phyloP scores from a whole-genome alignment of 2,329 filamentous ascomycete genomes.

The Stemphylium lycopersici region DNA sequence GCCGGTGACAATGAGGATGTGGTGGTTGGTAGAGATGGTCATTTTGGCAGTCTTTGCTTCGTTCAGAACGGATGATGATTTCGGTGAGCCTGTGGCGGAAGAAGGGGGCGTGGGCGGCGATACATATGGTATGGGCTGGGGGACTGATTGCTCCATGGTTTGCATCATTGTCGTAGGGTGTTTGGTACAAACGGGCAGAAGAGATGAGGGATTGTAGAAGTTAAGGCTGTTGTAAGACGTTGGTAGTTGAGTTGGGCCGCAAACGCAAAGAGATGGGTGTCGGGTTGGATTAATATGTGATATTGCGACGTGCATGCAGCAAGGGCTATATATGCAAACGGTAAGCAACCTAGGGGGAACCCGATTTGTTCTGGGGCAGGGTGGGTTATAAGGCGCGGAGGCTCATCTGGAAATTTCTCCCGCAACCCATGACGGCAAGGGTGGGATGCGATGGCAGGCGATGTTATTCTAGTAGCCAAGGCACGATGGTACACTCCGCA shows the following conservation, averaged over 20 bases:
- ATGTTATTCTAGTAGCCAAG: constrained; percentile 36
- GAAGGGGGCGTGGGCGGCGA: constrained; percentile 38
- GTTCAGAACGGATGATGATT: constrained; percentile 23
- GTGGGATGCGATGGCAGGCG: constrained; percentile 35
- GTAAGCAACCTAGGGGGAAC: constrained; percentile 31
- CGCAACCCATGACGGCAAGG: constrained; percentile 39
- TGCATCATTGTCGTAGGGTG: constrained; percentile 40
- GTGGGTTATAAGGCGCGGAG: constrained; percentile 30
- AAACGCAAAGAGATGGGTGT: constrained; percentile 14
- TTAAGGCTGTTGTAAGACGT: constrained; percentile 7
- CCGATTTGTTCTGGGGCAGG: constrained; percentile 27
- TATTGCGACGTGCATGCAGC: constrained; percentile 33
- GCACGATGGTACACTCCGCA: constrained; percentile 29
- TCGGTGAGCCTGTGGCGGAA: constrained; percentile 34
- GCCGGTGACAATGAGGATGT: constrained; percentile 60
- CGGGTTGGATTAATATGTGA: constrained; percentile 31
- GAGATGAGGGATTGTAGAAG: constrained; percentile 1
- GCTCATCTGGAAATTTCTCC: constrained; percentile 31
- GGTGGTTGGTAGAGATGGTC: constrained; percentile 49
- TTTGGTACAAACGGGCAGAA: constrained; percentile 4
- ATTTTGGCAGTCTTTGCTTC: constrained; percentile 27
- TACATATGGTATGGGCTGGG: constrained; percentile 39
- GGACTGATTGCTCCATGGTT: constrained; percentile 38
- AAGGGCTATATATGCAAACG: constrained; percentile 19
- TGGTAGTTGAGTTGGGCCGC: constrained; percentile 15